Evolutionary conservation across 116 monocot species (phyloP).

Genomic region (Trichopus zeylanicus): DNA sequence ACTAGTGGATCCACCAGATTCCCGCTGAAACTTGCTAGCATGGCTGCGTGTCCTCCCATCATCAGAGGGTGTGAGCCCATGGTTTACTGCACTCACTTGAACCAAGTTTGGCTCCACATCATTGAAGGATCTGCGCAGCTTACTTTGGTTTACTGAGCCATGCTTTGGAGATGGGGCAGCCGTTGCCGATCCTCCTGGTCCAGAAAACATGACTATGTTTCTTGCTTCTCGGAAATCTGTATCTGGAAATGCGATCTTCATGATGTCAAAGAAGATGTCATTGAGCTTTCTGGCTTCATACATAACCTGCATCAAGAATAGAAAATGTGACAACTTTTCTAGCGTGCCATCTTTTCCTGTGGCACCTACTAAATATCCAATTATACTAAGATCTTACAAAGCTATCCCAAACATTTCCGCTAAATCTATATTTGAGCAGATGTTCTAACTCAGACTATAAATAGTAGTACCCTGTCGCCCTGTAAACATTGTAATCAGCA

Average conservation of each 20-base stretch:
- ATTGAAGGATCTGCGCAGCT: conserved; percentile 21
- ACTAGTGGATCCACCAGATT: conserved; percentile 11
- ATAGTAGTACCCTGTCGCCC: no score
- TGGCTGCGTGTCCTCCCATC: conserved; percentile 12
- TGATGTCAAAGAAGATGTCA: conserved; percentile 73
- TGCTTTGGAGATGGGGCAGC: conserved; percentile 21
- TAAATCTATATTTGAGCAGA: no score
- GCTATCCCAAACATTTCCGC: no score
- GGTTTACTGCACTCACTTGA: background rate
- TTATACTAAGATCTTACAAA: no score
- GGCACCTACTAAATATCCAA: no score
- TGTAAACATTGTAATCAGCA: no score
- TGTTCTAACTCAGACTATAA: no score
- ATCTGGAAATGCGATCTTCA: conserved; percentile 92
- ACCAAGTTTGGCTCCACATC: conserved; percentile 12
- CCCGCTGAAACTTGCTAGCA: conserved; percentile 36
- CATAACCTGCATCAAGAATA: conserved; percentile 39
- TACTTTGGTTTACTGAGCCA: conserved; percentile 20
- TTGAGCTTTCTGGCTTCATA: conserved; percentile 79
- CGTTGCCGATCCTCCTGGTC: conserved; percentile 18
- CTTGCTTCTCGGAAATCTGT: conserved; percentile 64
- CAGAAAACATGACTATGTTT: conserved; percentile 36
- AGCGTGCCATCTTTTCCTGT: no score
- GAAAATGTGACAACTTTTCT: background rate
- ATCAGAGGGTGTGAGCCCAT: background rate